These are phyloP conservation scores for Debaryomyces castellii DNA, from an alignment of 805 yeast species.

Conservation along the genomic window DNA sequence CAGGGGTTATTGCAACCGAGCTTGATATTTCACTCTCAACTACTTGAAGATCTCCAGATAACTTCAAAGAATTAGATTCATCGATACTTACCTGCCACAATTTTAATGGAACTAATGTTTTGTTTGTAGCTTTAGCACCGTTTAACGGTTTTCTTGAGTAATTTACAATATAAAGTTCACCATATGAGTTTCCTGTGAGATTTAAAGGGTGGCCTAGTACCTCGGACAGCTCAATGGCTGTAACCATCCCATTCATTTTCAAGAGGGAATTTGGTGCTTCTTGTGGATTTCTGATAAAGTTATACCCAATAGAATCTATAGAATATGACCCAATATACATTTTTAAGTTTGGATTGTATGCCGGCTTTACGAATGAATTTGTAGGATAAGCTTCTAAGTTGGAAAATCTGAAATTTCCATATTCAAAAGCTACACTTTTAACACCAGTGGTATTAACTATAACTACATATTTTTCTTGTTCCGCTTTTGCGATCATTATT, in stretches of 20 bases:
- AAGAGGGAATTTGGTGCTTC: constrained; percentile 31
- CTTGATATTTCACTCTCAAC: constrained; percentile 29
- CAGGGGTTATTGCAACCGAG: constrained; percentile 42
- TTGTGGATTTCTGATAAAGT: constrained; percentile 31
- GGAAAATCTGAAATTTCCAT: constrained; percentile 28
- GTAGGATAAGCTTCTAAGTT: constrained; percentile 23
- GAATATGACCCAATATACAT: constrained; percentile 25
- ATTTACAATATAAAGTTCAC: constrained; percentile 37
- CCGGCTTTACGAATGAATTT: constrained; percentile 25
- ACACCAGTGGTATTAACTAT: constrained; percentile 31
- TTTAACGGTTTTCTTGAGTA: constrained; percentile 36
- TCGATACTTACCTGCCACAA: constrained; percentile 27
- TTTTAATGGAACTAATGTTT: constrained; percentile 41
- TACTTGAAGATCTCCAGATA: constrained; percentile 28
- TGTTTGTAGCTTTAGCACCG: constrained; percentile 32
- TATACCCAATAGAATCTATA: constrained; percentile 28
- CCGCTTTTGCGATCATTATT: constrained; percentile 25
- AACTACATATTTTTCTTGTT: constrained; percentile 17
- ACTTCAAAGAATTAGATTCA: constrained; percentile 12
- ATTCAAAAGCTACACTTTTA: constrained; percentile 21
- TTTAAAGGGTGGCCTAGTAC: constrained; percentile 38
- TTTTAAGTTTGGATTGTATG: constrained; percentile 26
- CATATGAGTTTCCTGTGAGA: constrained; percentile 32
- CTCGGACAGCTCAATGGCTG: constrained; percentile 28
- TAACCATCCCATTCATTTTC: constrained; percentile 30